Conservation (phyloP, 2,329 filamentous ascomycete species). For the Trichoderma endophyticum region DNA sequence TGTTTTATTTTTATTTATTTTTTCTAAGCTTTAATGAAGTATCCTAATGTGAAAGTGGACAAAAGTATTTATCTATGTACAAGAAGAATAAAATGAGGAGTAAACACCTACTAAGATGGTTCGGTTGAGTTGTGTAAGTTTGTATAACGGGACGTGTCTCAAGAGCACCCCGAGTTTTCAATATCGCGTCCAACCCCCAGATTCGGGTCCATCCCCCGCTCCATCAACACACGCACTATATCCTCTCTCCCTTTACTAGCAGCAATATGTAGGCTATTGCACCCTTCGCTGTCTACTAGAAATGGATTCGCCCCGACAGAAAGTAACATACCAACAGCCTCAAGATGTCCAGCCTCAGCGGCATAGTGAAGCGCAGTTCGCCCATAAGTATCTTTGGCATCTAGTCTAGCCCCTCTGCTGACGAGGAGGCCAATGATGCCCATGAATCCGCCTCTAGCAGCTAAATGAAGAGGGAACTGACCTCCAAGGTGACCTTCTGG, state of each 20-base stretch:
- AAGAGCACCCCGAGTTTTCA: background rate
- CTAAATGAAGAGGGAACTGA: constrained; percentile 14
- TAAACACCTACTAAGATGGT: background rate
- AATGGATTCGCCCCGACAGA: constrained; percentile 8
- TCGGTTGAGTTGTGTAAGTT: background rate
- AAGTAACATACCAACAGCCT: constrained; percentile 5
- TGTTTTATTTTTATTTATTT: background rate
- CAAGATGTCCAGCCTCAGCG: constrained; percentile 9
- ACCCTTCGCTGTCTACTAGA: constrained; percentile 5
- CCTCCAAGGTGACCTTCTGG: background rate
- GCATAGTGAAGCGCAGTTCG: constrained; percentile 15
- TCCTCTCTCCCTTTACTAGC: constrained; percentile 6
- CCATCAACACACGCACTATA: constrained; percentile 14
- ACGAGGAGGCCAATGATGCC: constrained; percentile 9
- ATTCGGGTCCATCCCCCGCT: constrained; percentile 12
- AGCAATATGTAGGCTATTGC: constrained; percentile 7
- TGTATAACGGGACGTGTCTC: background rate
- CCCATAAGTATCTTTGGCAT: constrained; percentile 10
- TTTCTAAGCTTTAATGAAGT: background rate
- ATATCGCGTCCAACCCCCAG: constrained; percentile 6
- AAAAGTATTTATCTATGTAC: background rate
- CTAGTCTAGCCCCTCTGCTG: background rate
- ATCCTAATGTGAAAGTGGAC: background rate
- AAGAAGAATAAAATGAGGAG: background rate
- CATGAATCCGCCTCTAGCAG: constrained; percentile 6